These are phyloP conservation scores for Pilasporangium apinafurcum DNA, from an alignment of 352 stramenopile species.

Conservation along the genomic window DNA sequence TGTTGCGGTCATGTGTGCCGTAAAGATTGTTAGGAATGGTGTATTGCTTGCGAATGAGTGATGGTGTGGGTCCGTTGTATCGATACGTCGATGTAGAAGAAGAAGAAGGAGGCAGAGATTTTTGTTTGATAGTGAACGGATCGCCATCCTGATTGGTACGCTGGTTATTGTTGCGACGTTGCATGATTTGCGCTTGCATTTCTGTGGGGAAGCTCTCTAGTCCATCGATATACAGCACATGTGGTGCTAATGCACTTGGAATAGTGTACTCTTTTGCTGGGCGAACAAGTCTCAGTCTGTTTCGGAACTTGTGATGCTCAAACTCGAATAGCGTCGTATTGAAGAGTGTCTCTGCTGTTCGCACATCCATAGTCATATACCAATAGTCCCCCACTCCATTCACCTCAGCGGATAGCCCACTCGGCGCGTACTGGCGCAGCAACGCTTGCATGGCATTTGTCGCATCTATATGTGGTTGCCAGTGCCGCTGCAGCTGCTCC, in stretches of 20 bases:
- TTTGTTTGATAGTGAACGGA: slow-evolving; percentile 24
- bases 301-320: slow-evolving; percentile 11
- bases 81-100: too few species aligned
- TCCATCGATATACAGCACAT: slow-evolving; percentile 58
- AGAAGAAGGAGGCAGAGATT: slow-evolving; percentile 4
- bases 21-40: slow-evolving; percentile 30
- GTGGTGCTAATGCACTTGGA: slow-evolving; percentile 20
- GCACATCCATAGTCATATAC: slow-evolving; percentile 29
- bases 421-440: neutral
- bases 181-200: slow-evolving; percentile 47
- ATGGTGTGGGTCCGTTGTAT: slow-evolving; percentile 29
- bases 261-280: slow-evolving; percentile 28
- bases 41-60: slow-evolving; percentile 50
- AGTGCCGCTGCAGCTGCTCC: slow-evolving; percentile 31
- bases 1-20: slow-evolving; percentile 21
- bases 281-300: slow-evolving; percentile 36
- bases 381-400: slow-evolving; percentile 37
- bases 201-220: slow-evolving; percentile 70
- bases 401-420: slow-evolving; percentile 2
- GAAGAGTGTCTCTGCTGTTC: slow-evolving; percentile 43
- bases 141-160: slow-evolving; percentile 17
- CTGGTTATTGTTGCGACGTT: slow-evolving; percentile 1
- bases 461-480: slow-evolving; percentile 15
- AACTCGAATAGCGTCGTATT: slow-evolving; percentile 49
- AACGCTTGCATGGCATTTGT: slow-evolving; percentile 15